Base-by-base conservation (phyloP, 2,329 filamentous ascomycete genomes). In the Botryotinia convoluta region DNA sequence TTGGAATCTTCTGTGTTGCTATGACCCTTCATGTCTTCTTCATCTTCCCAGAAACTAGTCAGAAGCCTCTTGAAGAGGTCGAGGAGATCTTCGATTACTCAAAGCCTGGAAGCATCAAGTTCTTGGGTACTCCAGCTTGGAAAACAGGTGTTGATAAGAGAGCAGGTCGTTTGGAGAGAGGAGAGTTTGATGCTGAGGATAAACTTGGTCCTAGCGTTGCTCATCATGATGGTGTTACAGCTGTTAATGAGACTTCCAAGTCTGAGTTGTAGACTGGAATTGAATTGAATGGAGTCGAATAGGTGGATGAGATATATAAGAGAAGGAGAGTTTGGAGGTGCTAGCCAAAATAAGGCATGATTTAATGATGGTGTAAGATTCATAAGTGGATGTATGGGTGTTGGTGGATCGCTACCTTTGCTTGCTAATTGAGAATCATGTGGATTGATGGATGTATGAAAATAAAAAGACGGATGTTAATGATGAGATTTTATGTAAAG, bases 21-120 rank as follows among this genome's bases (percentile, higher is more conserved):
- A 86, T 86, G 81, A 85, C 86, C 72, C 77, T 85, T 70, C 86
- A 88, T 76, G 84, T 85, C 42, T 85, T 86, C 79, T 88, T 89
- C 76, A 77, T 85, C 67, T 89, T 89, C 81, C 87, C 87, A 0
- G 87, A 89, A 79, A 89, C 87, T 0, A 83, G 84, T 37, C 85
- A 86, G 70, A 88, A 87, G 81, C 85, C 85, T 0, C 82, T 89
- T 1, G 87, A 89, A 75, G 87, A 88, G 75, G 84, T 87, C 2
- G 84, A 86, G 67, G 80, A 81, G 59, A 85, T 87, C 54, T 87
- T 88, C 72, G 75, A 78, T 61, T 77, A 78, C 59, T 87, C 67
- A 22, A 80, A 78, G 1, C 76, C 78, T 5, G 77, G 77, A 9
- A 78, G 74, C 57, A 73, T 81, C 72, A 78, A 71, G 59, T 78